Evolutionary conservation across 108 stramenopile genomes (phyloP).

Genomic region (Cyclotella kingstonii): DNA sequence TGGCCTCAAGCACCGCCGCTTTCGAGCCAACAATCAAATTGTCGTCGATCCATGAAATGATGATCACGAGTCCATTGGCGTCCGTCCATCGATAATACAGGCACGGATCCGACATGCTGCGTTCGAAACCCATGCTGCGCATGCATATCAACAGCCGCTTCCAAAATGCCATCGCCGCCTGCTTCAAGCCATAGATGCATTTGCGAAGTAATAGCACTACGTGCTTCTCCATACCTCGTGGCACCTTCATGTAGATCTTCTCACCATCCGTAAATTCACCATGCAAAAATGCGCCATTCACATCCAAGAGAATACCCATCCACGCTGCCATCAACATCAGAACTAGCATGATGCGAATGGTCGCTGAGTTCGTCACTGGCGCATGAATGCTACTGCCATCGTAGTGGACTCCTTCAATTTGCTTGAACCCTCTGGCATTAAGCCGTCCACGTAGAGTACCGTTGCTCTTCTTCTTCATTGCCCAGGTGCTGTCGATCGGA

Average conservation of each 20-base stretch:
- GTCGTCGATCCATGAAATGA: neutral
- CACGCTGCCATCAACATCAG: neutral
- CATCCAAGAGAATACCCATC: neutral
- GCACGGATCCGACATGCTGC: slow-evolving; percentile 33
- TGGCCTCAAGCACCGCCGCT: no score
- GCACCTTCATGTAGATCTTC: slow-evolving; percentile 12
- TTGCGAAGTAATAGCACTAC: neutral
- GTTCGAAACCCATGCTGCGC: neutral
- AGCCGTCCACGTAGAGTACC: no score
- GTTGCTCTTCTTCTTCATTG: no score
- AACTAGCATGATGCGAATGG: no score
- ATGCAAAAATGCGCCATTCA: slow-evolving; percentile 17
- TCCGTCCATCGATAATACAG: neutral
- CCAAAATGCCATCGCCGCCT: slow-evolving; percentile 9
- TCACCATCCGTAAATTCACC: slow-evolving; percentile 1
- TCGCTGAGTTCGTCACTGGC: neutral
- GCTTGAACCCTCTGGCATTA: neutral
- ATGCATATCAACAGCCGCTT: slow-evolving; percentile 2
- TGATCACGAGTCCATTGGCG: neutral
- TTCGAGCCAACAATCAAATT: no score
- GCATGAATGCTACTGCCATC: neutral
- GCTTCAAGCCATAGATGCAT: neutral
- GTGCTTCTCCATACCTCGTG: neutral
- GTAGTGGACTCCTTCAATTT: neutral
- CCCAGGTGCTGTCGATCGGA: no score